A percentile compares a stretch with the other conserved stretches of the same genome.
These are phyloP conservation scores for Lepidium campestre DNA, from an alignment of 441 rosid genomes.

Conservation along the genomic window DNA sequence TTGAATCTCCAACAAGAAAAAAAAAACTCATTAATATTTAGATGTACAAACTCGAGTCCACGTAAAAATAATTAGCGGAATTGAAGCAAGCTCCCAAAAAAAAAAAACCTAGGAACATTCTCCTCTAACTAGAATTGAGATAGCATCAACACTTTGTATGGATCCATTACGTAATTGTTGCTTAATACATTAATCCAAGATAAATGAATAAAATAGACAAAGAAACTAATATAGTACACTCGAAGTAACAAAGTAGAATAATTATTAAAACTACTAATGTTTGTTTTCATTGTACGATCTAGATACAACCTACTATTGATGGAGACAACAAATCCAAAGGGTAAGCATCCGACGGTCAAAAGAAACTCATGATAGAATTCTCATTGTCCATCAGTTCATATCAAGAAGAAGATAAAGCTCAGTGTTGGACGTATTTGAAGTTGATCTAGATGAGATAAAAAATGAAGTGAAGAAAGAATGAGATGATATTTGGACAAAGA, in stretches of 20 bases:
- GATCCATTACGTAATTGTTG: no score
- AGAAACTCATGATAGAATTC: background rate
- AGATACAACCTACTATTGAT: background rate
- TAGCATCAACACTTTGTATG: no score
- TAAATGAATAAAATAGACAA: no score
- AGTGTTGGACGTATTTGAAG: background rate
- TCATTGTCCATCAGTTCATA: slow-evolving; percentile 9
- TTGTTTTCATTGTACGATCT: slow-evolving; percentile 1
- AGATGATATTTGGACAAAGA: background rate
- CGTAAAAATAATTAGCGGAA: no score
- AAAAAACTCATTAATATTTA: no score
- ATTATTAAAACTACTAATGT: background rate
- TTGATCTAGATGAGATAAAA: background rate
- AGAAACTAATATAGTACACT: no score
- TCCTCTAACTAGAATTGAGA: no score
- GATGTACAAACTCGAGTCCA: no score
- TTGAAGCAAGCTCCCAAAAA: no score
- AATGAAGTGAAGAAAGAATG: background rate
- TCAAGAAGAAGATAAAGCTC: background rate
- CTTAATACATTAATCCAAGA: no score
- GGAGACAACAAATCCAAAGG: background rate
- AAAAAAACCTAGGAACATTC: no score
- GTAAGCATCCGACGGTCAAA: slow-evolving; percentile 9
- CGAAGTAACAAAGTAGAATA: background rate
- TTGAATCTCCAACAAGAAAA: no score